A percentile compares a stretch with the other conserved stretches of the same genome.
Evolutionary conservation across 2,329 filamentous ascomycete genomes (phyloP).

Genomic region (Trichoderma sp.): DNA sequence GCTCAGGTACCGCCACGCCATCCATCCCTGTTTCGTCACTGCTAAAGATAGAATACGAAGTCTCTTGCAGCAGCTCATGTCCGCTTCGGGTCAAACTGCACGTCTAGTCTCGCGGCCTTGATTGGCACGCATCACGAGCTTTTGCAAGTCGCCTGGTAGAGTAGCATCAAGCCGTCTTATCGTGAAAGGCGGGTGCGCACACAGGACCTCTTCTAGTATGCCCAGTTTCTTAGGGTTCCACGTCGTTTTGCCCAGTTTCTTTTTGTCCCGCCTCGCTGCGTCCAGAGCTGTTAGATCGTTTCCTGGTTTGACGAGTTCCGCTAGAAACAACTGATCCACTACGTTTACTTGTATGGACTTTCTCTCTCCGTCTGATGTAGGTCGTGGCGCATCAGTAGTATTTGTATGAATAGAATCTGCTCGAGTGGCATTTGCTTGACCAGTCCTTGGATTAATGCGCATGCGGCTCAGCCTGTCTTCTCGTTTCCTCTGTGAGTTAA

Average conservation of each 20-base stretch:
- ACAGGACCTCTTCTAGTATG: background rate
- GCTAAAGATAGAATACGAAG: constrained; percentile 27
- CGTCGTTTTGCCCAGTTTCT: background rate
- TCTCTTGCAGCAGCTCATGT: constrained; percentile 2
- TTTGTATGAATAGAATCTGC: too few relatives aligned
- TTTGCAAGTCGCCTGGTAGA: background rate
- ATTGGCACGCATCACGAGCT: background rate
- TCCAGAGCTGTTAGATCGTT: background rate
- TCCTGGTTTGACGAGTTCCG: background rate
- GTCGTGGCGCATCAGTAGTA: background rate
- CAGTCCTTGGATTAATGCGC: background rate
- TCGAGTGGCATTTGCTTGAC: background rate
- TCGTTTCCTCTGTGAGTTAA: background rate
- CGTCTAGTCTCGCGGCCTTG: background rate
- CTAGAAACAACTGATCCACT: background rate
- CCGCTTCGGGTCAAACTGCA: background rate
- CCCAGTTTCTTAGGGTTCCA: background rate
- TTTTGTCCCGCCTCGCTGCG: background rate
- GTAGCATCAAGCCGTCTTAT: background rate
- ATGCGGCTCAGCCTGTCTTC: background rate
- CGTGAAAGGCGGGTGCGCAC: background rate
- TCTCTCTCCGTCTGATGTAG: background rate
- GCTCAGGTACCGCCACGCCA: background rate
- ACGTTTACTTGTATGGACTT: background rate
- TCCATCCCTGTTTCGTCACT: background rate